Conservation (phyloP, 1,284 basidiomycete species). For the Bondarzewia mesenterica region DNA sequence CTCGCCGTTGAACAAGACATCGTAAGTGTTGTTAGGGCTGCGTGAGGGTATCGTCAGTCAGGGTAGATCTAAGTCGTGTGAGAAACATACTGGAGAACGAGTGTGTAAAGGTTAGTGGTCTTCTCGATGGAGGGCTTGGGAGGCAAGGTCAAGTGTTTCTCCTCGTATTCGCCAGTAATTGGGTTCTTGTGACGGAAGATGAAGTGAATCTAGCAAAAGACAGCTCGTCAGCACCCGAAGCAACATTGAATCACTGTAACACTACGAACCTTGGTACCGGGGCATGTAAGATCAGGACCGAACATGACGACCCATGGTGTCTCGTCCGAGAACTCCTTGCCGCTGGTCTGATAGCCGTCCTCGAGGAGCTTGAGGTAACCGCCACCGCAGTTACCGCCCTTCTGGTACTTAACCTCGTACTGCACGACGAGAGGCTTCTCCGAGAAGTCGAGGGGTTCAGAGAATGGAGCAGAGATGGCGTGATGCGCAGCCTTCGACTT, state of each 20-base stretch:
- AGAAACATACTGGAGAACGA: conserved; percentile 73
- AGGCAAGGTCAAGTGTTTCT: conserved; percentile 88
- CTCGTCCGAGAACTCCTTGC: conserved; percentile 92
- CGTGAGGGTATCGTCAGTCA: background rate
- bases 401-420: conserved; percentile 99
- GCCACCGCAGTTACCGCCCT: conserved; percentile 98
- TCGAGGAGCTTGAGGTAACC: conserved; percentile 97
- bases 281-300: conserved; percentile 83
- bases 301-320: conserved; percentile 99
- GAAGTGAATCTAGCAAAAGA: conserved; percentile 70
- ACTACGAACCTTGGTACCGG: conserved; percentile 69
- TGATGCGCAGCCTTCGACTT: conserved; percentile 93
- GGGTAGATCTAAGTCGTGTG: background rate
- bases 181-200: conserved; percentile 98
- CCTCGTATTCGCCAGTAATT: conserved; percentile 84
- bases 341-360: conserved; percentile 84
- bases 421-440: conserved; percentile 91
- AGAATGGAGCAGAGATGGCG: conserved; percentile 93
- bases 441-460: conserved; percentile 73
- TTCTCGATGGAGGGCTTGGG: conserved; percentile 86
- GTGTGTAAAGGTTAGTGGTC: conserved; percentile 86
- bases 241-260: background rate
- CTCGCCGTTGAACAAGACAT: conserved; percentile 89
- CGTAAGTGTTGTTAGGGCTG: conserved; percentile 92
- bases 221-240: background rate